Base-by-base conservation (phyloP, 208 protist genomes). In the Trypanosoma theileri region DNA sequence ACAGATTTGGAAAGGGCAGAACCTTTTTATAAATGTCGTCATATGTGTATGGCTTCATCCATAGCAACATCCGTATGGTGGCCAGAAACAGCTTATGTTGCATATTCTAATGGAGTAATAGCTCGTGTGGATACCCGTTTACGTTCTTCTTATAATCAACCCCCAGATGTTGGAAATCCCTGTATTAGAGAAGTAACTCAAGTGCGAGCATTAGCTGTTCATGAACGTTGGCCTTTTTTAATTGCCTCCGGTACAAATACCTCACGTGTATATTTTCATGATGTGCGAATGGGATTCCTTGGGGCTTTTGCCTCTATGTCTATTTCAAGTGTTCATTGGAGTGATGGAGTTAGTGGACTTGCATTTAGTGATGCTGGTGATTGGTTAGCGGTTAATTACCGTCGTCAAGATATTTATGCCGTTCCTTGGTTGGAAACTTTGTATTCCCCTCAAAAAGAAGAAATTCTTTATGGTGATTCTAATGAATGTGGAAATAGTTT, bases 371-470 rank as follows among this genome's bases (percentile, higher is more conserved):
- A 69, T 50, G 40, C 70, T 50, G 83, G 83, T 7, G 70, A 82
- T 60, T 71, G 42, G 44, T 66, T 88, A 42, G 79, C 77, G 21
- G 73, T 85, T 45, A 85, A 85, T 64, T 83, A 78, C 68, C 16
- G 65, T 9, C 28, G 48, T 50, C 57, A 82, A 26, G 73, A 88
- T 51, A 55, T 85, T 17, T 85, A 77, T 60, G 51, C 79, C 0
- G 19, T 81, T 7, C 73, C 79, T 16, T 88, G 79, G 79, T 52
- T 79, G 35, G 50, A 74, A 17, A 19, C 64, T 14, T 10, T 69
- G 8, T 58, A 69, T 46, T 53, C 58, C 1, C 64, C 56, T 17
- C 0, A n/a, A 14, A 11, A 59, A 8, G 14, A 60, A 17, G 26
- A 53, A 19, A 57, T 17, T n/a, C 0, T n/a, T 13, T 4, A 21